Percentiles rank a stretch among this genome's conserved stretches.
These are phyloP conservation scores for Pyrenophora graminea DNA, from an alignment of 2,329 filamentous ascomycete genomes.

Conservation along the genomic window DNA sequence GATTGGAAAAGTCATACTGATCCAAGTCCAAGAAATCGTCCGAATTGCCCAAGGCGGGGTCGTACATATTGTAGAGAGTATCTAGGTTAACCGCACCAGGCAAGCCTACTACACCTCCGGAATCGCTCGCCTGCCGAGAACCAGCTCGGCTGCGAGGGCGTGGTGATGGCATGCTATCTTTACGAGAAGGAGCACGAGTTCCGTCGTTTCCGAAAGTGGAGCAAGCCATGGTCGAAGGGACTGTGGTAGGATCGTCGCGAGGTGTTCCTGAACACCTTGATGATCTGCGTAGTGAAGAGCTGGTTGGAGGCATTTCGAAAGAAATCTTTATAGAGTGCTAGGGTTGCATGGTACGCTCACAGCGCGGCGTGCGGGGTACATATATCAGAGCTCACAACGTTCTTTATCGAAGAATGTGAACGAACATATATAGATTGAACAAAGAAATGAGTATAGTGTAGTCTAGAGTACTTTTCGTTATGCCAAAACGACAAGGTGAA, in stretches of 20 bases:
- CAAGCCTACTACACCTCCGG: conserved; percentile 11
- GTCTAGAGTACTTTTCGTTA: conserved; percentile 18
- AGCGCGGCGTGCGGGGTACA: conserved; percentile 12
- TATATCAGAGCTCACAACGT: conserved; percentile 24
- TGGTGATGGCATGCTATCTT: not conserved
- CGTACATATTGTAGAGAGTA: conserved; percentile 6
- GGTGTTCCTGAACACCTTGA: not conserved
- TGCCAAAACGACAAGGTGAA: conserved; percentile 13
- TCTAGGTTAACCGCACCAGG: conserved; percentile 4
- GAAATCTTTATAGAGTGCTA: conserved; percentile 2
- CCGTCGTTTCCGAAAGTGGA: no score
- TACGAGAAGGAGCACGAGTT: conserved; percentile 3
- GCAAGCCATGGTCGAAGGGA: no score
- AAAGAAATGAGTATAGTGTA: conserved; percentile 18
- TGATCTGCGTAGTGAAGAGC: conserved; percentile 2
- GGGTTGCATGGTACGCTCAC: conserved; percentile 6
- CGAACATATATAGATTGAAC: conserved; percentile 19
- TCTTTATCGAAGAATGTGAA: conserved; percentile 19
- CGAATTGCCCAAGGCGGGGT: not conserved
- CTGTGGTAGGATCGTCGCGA: not conserved
- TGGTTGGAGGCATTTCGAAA: conserved; percentile 8
- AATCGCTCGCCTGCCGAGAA: conserved; percentile 6
- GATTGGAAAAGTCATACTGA: not conserved
- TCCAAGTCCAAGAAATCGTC: conserved; percentile 2
- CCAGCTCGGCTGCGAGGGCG: conserved; percentile 6